Evolutionary conservation across 2,329 filamentous ascomycete genomes (phyloP), one percentile per base, ranked within the genome.

Genomic region (Xylaria sp.): DNA sequence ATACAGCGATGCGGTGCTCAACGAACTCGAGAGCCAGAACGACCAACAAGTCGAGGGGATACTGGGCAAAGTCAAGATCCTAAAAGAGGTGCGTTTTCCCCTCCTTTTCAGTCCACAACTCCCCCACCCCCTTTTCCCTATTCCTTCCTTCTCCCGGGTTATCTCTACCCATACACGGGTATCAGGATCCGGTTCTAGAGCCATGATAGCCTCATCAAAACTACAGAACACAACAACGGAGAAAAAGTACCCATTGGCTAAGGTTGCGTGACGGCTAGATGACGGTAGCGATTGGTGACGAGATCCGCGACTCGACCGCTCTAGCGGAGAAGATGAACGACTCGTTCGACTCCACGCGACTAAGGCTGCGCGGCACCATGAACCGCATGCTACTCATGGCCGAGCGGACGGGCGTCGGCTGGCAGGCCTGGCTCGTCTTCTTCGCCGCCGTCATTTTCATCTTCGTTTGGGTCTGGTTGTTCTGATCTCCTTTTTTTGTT

Each of bases 341-440:
- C 71, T 84, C 86, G 4, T 99, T 97, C 72, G 93, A 97, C 73
- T 86, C 84, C 68, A 95, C 93, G 56, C 81, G 92, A 39, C 77
- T 92, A 55, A 84, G 90, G 64, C 79, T 99, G 63, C 84, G 87
- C 50, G 92, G 93, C 57, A 97, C 95, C 16, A 97, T 99, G 94
- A 96, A 91, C 73, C 82, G 92, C 60, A 99, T 99, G 94, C 77
- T 97, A 66, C 73, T 93, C 57, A 99, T 99, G 94, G 94, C 94
- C 3, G 85, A 97, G 77, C 83, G 86, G 69, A 96, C 92, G 1
- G 94, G 94, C n/a, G 88, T 99, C 8, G 88, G 92, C 70, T 99
- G 94, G 94, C 93, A 85, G 76, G 89, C 92, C 59, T 99, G 94
- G 94, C 74, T 97, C 55, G 81, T 79, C 49, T 99, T 99, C 76